Base-by-base conservation (phyloP, 2,329 filamentous ascomycete genomes). In the Parafenestella ontariensis region DNA sequence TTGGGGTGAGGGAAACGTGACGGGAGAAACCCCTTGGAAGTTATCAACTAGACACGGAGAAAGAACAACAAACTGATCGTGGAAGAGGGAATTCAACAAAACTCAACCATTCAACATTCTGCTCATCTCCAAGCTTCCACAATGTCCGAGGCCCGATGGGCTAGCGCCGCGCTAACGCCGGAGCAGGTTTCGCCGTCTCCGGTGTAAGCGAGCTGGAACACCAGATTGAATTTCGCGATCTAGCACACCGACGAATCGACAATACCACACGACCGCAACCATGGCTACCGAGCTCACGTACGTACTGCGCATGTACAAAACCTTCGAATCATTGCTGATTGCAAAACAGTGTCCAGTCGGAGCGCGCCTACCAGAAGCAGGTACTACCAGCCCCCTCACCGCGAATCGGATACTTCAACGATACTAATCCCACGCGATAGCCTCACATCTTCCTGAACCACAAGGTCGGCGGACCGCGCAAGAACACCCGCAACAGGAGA, bases 361-460 rank as follows among this genome's bases (percentile, higher is more conserved):
- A 99, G 90, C 94, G 95, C 86, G 95, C 95, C 87, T 99, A 91
- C 91, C 95, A 98, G 85, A 99, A 99, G 73, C 73, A 75, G 72
- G 72, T 75, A 73, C 68, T 59, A 62, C 61, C 57, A 49, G 52
- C 57, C 55, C 58, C 47, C 45, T 36, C 53, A 28, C 43, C 51
- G 50, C 59, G 51, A 62, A 44, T 33, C 48, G 49, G 50, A 58
- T 49, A 34, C 48, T 47, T 50, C 48, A 42, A 50, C 54, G 56
- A 70, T 72, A 62, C 70, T 75, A 66, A 73, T 68, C 60, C 59
- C 56, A 51, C 58, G 52, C 65, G 62, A 64, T 94, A 99, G 88
- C 95, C 95, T 82, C 95, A 99, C 85, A 96, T 99, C 87, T 99
- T 98, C 91, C 88, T 91, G 78, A 97, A 98, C 89, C 86, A 89